Evolutionary conservation across 2,329 filamentous ascomycete genomes (phyloP).

Genomic region (Neonectria magnoliae): DNA sequence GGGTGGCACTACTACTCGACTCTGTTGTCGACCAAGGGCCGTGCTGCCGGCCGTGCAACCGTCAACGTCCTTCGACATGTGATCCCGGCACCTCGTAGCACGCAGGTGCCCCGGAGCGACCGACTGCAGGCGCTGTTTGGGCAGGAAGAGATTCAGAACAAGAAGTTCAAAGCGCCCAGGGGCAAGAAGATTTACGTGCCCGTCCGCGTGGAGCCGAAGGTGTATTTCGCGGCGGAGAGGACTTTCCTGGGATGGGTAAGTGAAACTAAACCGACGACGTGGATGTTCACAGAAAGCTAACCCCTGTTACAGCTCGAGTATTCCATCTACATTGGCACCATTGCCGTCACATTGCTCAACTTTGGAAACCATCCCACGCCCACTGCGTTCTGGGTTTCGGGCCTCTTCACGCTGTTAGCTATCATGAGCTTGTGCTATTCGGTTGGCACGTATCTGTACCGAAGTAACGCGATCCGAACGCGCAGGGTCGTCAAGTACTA

Average conservation of each 20-base stretch:
- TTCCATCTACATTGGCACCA: slow-evolving; percentile 90
- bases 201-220: slow-evolving; percentile 95
- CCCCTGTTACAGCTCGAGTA: slow-evolving; percentile 78
- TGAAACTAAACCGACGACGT: slow-evolving; percentile 25
- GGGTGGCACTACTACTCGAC: slow-evolving; percentile 79
- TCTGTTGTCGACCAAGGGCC: slow-evolving; percentile 60
- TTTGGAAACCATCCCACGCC: slow-evolving; percentile 70
- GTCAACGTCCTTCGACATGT: slow-evolving; percentile 59
- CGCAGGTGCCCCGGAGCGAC: slow-evolving; percentile 67
- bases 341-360: slow-evolving; percentile 85
- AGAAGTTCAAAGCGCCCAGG: slow-evolving; percentile 76
- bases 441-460: slow-evolving; percentile 85
- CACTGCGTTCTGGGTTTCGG: slow-evolving; percentile 74
- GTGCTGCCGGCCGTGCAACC: slow-evolving; percentile 54
- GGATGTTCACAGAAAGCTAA: slow-evolving; percentile 4
- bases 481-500: slow-evolving; percentile 90
- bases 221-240: slow-evolving; percentile 94
- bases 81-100: slow-evolving; percentile 64
- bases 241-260: slow-evolving; percentile 94
- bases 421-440: slow-evolving; percentile 83
- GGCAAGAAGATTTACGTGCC: slow-evolving; percentile 96
- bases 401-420: slow-evolving; percentile 84
- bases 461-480: slow-evolving; percentile 84
- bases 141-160: slow-evolving; percentile 63
- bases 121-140: slow-evolving; percentile 64